Evolutionary conservation across 148 eudicot genomes (phyloP).

Genomic region (Gaultheria prostrata): DNA sequence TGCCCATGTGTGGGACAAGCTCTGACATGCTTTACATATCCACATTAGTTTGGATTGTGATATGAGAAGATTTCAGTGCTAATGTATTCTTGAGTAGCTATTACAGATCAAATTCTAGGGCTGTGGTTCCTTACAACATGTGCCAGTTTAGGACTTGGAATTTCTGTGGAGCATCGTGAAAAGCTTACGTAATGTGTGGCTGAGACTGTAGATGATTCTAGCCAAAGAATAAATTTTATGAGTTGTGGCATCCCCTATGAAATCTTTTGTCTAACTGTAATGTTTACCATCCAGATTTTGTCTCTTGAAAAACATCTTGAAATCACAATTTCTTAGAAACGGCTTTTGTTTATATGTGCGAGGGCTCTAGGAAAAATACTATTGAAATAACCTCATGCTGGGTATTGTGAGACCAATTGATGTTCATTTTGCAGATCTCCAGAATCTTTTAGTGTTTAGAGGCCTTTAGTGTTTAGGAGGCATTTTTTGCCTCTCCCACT

Average conservation of each 20-base stretch:
- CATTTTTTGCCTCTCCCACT: not conserved
- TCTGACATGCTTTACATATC: too few species aligned
- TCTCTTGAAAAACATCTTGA: not conserved
- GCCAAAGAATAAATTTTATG: not conserved
- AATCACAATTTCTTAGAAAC: not conserved
- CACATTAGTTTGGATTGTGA: too few species aligned
- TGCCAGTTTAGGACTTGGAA: not conserved
- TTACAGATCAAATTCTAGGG: constrained; percentile 3
- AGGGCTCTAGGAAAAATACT: not conserved
- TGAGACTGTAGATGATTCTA: not conserved
- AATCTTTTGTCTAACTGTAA: not conserved
- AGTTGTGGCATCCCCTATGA: not conserved
- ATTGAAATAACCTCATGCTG: not conserved
- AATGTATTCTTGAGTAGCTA: not conserved
- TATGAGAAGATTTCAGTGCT: too few species aligned
- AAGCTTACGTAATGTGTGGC: not conserved
- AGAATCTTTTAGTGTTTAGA: not conserved
- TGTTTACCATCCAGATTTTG: not conserved
- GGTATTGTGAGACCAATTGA: not conserved
- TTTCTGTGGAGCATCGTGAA: not conserved
- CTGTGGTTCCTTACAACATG: not conserved
- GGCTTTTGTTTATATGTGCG: not conserved
- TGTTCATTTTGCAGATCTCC: not conserved
- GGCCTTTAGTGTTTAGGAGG: not conserved
- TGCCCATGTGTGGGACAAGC: too few species aligned